Conservation (phyloP, 1,284 basidiomycete genomes). For the Pholiota adiposa region DNA sequence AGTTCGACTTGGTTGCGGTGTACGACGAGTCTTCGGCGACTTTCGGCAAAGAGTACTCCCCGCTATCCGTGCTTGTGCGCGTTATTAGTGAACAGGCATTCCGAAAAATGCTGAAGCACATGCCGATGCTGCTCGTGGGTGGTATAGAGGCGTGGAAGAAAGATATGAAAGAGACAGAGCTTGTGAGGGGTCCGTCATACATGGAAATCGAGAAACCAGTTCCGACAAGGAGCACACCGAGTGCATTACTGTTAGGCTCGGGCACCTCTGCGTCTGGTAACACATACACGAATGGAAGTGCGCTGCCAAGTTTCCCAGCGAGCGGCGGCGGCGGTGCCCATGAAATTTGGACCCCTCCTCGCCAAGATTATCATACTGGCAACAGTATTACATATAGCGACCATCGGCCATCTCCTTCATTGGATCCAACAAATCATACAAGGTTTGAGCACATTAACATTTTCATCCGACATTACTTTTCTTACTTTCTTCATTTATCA, state of each 20-base stretch:
- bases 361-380: constrained; percentile 12
- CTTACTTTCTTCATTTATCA: constrained; percentile 16
- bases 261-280: constrained; percentile 27
- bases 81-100: constrained; percentile 80
- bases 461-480: background rate
- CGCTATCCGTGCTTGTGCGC: constrained; percentile 64
- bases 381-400: constrained; percentile 14
- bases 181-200: constrained; percentile 35
- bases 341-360: constrained; percentile 32
- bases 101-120: constrained; percentile 72
- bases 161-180: constrained; percentile 59
- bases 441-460: constrained; percentile 31
- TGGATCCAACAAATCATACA: constrained; percentile 42
- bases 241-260: constrained; percentile 16
- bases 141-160: constrained; percentile 86
- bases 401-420: constrained; percentile 36
- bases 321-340: constrained; percentile 19
- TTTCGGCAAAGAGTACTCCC: constrained; percentile 53
- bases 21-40: constrained; percentile 78
- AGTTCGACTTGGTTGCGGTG: constrained; percentile 90
- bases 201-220: constrained; percentile 22
- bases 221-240: constrained; percentile 15
- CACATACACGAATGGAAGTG: constrained; percentile 26
- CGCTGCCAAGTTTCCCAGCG: constrained; percentile 9
- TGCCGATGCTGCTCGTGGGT: constrained; percentile 86